Percentiles rank a stretch among this genome's conserved stretches.
These are phyloP conservation scores for Sugiyamaella valdiviana DNA, from an alignment of 805 yeast species.

Conservation along the genomic window DNA sequence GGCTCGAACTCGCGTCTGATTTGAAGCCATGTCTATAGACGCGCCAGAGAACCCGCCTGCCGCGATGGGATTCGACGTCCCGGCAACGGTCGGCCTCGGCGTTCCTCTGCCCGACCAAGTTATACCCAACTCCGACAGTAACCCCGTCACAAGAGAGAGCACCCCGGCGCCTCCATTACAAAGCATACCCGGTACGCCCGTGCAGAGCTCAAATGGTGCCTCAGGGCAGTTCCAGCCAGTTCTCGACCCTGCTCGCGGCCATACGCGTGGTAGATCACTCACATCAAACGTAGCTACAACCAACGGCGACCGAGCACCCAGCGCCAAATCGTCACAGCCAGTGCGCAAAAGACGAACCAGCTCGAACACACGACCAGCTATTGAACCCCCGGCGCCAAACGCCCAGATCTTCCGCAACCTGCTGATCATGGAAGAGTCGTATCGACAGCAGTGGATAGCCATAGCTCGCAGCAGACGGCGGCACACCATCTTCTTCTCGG, in stretches of 20 bases:
- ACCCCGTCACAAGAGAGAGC: neutral
- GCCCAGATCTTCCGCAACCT: slow-evolving; percentile 68
- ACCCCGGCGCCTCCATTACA: neutral
- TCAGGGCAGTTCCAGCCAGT: no score
- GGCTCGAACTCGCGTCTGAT: neutral
- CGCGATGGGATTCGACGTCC: no score
- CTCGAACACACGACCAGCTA: neutral
- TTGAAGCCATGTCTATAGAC: neutral
- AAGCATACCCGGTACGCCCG: neutral
- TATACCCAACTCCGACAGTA: neutral
- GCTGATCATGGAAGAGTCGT: slow-evolving; percentile 75
- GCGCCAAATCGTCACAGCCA: neutral
- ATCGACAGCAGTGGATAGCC: slow-evolving; percentile 72
- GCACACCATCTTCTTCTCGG: slow-evolving; percentile 46
- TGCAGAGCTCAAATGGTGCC: neutral
- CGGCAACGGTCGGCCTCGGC: neutral
- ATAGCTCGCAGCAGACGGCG: slow-evolving; percentile 61
- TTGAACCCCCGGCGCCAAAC: slow-evolving; percentile 24
- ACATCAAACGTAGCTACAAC: neutral
- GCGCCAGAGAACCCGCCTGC: neutral
- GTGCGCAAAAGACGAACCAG: neutral
- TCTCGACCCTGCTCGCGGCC: neutral
- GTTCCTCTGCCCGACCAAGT: neutral
- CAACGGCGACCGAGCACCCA: neutral
- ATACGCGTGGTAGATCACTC: neutral